A percentile compares a stretch with the other conserved stretches of the same genome.
Conservation (phyloP, 2,329 filamentous ascomycete species). For the Alternaria arborescens region DNA sequence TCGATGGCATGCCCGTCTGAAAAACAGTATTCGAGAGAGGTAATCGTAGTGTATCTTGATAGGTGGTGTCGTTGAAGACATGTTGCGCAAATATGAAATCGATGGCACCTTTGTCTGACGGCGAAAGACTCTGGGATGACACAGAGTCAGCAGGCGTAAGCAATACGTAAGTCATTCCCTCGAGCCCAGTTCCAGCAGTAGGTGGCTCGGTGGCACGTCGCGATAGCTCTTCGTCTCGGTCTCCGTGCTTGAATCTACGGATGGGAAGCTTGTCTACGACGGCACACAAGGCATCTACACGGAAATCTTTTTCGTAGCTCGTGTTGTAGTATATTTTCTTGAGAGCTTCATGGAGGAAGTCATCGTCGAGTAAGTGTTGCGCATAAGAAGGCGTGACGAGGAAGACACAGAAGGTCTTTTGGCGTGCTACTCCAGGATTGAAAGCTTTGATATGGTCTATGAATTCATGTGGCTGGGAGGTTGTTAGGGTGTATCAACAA, state of each 20-base stretch:
- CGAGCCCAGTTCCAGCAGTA: conserved; percentile 36
- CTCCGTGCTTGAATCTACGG: conserved; percentile 6
- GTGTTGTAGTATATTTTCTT: conserved; percentile 21
- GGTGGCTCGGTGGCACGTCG: conserved; percentile 18
- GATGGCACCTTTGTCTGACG: conserved; percentile 33
- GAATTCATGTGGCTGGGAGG: conserved; percentile 32
- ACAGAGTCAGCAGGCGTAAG: conserved; percentile 25
- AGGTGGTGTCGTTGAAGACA: neutral
- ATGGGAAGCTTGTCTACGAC: conserved; percentile 50
- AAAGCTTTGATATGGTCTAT: conserved; percentile 36
- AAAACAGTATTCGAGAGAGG: conserved; percentile 83
- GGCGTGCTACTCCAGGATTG: neutral
- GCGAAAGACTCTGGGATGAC: conserved; percentile 6
- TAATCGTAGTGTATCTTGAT: conserved; percentile 56
- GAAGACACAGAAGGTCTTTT: conserved; percentile 37
- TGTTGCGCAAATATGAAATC: conserved; percentile 30
- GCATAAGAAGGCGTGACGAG: conserved; percentile 47
- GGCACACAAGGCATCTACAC: conserved; percentile 40
- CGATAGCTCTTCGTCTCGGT: conserved; percentile 1
- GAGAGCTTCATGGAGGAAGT: conserved; percentile 41
- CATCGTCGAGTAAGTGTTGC: conserved; percentile 38
- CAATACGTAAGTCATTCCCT: conserved; percentile 46
- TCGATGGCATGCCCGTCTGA: conserved; percentile 65
- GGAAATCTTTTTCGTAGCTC: neutral
- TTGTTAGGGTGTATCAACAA: conserved; percentile 15